Conservation (phyloP, 305 asterid genomes). For the Plantago rigida region DNA sequence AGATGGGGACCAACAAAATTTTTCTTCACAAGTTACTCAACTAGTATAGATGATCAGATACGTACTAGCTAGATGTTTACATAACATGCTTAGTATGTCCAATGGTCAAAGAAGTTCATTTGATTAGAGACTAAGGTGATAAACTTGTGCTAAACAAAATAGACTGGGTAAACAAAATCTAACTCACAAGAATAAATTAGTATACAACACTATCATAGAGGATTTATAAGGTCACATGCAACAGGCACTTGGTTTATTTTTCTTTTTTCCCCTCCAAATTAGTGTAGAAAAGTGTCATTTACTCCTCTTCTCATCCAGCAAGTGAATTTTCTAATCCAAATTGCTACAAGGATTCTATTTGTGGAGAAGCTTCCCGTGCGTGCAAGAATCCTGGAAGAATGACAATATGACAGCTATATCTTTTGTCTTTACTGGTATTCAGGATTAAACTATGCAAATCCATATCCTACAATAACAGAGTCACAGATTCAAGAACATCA, state of each 20-base stretch:
- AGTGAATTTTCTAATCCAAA: constrained; percentile 25
- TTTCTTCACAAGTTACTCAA: no score
- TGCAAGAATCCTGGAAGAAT: constrained; percentile 25
- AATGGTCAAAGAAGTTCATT: no score
- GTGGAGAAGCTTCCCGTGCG: constrained; percentile 31
- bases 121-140: no score
- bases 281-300: constrained; percentile 20
- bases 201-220: not conserved
- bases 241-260: not conserved
- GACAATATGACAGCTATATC: constrained; percentile 24
- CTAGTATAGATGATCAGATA: no score
- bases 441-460: constrained; percentile 5
- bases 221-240: constrained; percentile 21
- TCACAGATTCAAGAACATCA: not conserved
- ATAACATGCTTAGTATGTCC: no score
- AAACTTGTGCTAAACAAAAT: no score
- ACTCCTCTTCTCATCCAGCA: constrained; percentile 22
- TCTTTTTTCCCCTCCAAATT: not conserved
- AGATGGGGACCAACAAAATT: no score
- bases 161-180: no score
- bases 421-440: constrained; percentile 20
- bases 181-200: no score
- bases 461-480: not conserved
- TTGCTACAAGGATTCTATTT: constrained; percentile 20
- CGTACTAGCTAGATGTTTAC: no score